Evolutionary conservation across 1,139 yeast species (phyloP), one percentile per base, ranked within the genome.

Genomic region (Saccharomyces hybrid): DNA sequence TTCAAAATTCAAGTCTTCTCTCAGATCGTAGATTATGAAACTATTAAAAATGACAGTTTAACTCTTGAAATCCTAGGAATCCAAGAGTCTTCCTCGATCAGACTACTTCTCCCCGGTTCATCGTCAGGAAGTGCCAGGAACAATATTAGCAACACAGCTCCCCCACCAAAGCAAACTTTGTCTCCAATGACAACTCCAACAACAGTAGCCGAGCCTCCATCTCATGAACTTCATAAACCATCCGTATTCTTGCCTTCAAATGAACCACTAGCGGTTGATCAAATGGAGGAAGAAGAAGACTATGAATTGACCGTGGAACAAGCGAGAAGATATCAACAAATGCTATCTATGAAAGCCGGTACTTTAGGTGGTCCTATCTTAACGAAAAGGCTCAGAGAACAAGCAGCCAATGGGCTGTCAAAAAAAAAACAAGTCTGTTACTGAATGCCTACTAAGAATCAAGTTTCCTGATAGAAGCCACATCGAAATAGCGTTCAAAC

Each of bases 381-480:
- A 52, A 64, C 71, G 49, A 70, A 56, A 70, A 69, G 68, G 66
- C 69, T 56, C 66, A 68, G 55, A 66, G 71, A 60, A 61, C 63
- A 52, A 61, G 61, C 49, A 59, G 60, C 57, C 44, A 55, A 27
- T 51, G 62, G 50, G 51, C 54, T 24, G 53, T 51, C 26, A 26
- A 42, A 59, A 4, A 4, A 58, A 57, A 12, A 59, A 60, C 21
- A 53, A 51, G 11, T 2, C 48, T 6, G 56, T 69, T 2, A 58
- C 58, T 2, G 65, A 67, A n/a, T 65, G 73, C 41, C 69, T 72
- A 27, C 71, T 82, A 9, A 69, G 86, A 51, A 62, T 82, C 32
- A 75, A 76, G 58, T 81, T 82, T 58, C 85, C 86, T 1, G 84
- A 82, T 66, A 70, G 77, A 28, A 67, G 77, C 4, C 73, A 75